Evolutionary conservation across 371 early-diverging fungal species (phyloP).

Genomic region (Homolaphlyctis polyrhiza): DNA sequence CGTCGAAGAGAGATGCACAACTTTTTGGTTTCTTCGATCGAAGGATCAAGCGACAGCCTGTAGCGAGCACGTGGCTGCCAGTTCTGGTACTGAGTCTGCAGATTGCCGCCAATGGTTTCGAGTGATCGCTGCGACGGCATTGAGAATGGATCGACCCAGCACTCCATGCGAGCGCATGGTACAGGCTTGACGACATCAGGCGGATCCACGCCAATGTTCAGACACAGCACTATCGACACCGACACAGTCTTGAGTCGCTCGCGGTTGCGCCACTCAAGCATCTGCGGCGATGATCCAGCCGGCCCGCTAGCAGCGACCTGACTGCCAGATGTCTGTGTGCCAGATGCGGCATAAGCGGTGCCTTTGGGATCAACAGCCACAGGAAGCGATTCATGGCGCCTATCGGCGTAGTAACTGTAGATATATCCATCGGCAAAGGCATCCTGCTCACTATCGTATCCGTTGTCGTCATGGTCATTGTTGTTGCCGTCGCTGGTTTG

Average conservation of each 20-base stretch:
- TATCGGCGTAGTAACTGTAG: slow-evolving; percentile 14
- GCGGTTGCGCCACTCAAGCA: slow-evolving; percentile 50
- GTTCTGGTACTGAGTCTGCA: slow-evolving; percentile 89
- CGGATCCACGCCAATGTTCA: slow-evolving; percentile 95
- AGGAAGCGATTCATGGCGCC: slow-evolving; percentile 11
- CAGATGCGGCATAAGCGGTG: background rate
- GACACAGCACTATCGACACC: slow-evolving; percentile 76
- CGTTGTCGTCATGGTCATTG: background rate
- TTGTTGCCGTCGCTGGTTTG: background rate
- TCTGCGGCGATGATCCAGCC: background rate
- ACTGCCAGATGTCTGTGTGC: background rate
- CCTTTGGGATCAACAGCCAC: background rate
- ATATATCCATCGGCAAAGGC: slow-evolving; percentile 2
- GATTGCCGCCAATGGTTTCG: slow-evolving; percentile 80
- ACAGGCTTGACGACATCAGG: slow-evolving; percentile 88
- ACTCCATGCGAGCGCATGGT: slow-evolving; percentile 87
- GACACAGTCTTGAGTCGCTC: slow-evolving; percentile 60
- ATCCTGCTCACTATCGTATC: background rate
- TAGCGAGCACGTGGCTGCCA: slow-evolving; percentile 85
- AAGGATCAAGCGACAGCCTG: slow-evolving; percentile 80
- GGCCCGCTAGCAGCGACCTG: background rate
- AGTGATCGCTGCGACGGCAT: slow-evolving; percentile 75
- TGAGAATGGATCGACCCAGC: slow-evolving; percentile 91
- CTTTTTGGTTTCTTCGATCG: slow-evolving; percentile 88
- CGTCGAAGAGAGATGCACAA: slow-evolving; percentile 75